phyloP scores from a whole-genome alignment of 2,329 filamentous ascomycete genomes.

The Diaporthe australafricana region DNA sequence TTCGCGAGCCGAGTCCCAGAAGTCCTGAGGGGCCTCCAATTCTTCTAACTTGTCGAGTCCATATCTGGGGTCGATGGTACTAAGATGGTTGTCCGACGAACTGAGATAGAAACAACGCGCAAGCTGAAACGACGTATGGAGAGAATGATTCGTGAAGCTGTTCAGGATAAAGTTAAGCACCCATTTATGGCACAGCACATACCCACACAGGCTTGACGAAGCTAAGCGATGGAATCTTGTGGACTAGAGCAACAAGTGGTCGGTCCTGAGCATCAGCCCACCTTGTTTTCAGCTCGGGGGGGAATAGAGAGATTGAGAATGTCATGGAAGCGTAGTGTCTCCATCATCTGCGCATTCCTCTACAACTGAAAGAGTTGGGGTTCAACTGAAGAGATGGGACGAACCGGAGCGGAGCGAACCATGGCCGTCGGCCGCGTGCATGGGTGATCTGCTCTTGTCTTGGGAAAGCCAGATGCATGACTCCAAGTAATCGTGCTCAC shows the following conservation, averaged over 20 bases:
- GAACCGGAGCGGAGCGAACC: background rate
- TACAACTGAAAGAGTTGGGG: background rate
- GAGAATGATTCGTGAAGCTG: background rate
- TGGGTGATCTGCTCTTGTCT: background rate
- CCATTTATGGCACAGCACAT: background rate
- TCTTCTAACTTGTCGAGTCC: background rate
- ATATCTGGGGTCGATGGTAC: background rate
- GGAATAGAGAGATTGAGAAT: background rate
- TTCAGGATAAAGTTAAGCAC: background rate
- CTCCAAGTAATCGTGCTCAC: background rate
- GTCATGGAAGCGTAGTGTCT: background rate
- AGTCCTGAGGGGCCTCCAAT: background rate
- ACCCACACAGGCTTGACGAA: background rate
- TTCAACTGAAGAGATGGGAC: background rate
- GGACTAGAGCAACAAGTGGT: background rate
- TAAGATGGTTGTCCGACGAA: background rate
- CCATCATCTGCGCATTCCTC: background rate
- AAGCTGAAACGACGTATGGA: background rate
- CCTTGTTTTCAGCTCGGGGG: background rate
- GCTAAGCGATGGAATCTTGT: background rate
- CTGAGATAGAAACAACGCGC: background rate
- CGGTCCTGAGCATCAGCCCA: background rate
- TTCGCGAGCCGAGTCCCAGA: background rate
- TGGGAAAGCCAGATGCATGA: background rate
- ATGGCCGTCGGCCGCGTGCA: background rate